These are phyloP conservation scores for Glomus cerebriforme DNA, from an alignment of 192 early-diverging fungal species.

Conservation along the genomic window DNA sequence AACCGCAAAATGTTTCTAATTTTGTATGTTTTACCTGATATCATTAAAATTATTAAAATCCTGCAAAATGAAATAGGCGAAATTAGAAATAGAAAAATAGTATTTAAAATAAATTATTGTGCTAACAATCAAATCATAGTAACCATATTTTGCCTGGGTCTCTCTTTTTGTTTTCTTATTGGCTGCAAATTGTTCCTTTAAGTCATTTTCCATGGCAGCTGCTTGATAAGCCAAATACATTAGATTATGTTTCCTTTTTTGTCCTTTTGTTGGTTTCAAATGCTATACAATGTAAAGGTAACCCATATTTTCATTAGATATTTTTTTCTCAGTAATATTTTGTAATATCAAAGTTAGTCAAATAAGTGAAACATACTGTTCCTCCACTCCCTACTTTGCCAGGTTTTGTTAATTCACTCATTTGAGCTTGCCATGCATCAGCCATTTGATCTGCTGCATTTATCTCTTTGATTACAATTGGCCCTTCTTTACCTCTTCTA, in stretches of 20 bases:
- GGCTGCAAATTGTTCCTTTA: constrained; percentile 64
- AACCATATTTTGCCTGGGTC: constrained; percentile 68
- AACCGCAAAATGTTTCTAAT: too few species aligned
- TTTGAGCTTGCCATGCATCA: constrained; percentile 27
- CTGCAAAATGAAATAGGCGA: too few species aligned
- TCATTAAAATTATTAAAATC: too few species aligned
- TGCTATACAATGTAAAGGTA: constrained; percentile 36
- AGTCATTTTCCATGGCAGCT: constrained; percentile 60
- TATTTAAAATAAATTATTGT: too few species aligned
- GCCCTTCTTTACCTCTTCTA: constrained; percentile 22
- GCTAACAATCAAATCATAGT: neutral
- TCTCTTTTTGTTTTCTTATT: constrained; percentile 65
- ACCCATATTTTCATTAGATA: neutral
- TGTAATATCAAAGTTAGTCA: too few species aligned
- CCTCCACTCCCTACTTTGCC: neutral
- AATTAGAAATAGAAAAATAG: too few species aligned
- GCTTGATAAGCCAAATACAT: constrained; percentile 77
- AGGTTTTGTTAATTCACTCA: constrained; percentile 22
- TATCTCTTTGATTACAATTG: constrained; percentile 30
- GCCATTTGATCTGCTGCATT: constrained; percentile 28
- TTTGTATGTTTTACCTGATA: too few species aligned
- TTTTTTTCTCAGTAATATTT: neutral
- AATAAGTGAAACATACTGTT: neutral
- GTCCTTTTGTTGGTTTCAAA: constrained; percentile 54
- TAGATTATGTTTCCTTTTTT: constrained; percentile 78